Base-by-base conservation (phyloP, 129 eudicot genomes). In the Centella asiatica region DNA sequence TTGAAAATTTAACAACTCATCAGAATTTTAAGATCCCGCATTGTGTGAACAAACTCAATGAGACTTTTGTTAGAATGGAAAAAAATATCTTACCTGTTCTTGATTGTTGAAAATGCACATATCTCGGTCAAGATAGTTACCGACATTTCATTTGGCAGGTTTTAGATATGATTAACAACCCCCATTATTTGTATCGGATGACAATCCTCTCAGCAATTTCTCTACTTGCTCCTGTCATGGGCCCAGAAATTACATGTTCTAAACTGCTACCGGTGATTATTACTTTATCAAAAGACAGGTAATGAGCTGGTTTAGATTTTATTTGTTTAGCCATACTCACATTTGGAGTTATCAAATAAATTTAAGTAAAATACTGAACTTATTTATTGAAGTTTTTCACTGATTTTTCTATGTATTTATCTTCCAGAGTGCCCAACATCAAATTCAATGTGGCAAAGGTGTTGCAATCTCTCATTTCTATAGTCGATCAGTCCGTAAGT, bases 401-500 rank as follows among this genome's bases (percentile, higher is more conserved):
- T 46, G 24, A 46, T n/a, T 23, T 5, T 28, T 39, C 48, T 27
- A 34, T 66, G 46, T 28, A 24, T 8, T 33, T 44, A 64, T 24
- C 69, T 68, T 14, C 47, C 81, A 92, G 99, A 71, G 99, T 92
- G 49, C 90, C 96, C 37, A 87, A 87, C 77, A 87, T 92, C 68
- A 92, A 87, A 60, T 92, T 92, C 66, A 92, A 92, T 57, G 99
- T 82, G 44, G 99, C 99, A 27, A 92, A 92, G 84, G 99, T 87
- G 64, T 67, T 92, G 76, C 92, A 92, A 57, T 87, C 96, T 33
- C 72, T 87, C 44, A 67, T 83, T 66, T 77, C 95, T 54, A 87
- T 92, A 4, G 96, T 92, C 60, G 99, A 92, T 54, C 88, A 80
- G 23, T 72, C 95, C 29, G 99, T 92, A 71, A 76, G 90, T 62